Evolutionary conservation across 1,284 basidiomycete genomes (phyloP).

Genomic region (Volvariella volvacea): DNA sequence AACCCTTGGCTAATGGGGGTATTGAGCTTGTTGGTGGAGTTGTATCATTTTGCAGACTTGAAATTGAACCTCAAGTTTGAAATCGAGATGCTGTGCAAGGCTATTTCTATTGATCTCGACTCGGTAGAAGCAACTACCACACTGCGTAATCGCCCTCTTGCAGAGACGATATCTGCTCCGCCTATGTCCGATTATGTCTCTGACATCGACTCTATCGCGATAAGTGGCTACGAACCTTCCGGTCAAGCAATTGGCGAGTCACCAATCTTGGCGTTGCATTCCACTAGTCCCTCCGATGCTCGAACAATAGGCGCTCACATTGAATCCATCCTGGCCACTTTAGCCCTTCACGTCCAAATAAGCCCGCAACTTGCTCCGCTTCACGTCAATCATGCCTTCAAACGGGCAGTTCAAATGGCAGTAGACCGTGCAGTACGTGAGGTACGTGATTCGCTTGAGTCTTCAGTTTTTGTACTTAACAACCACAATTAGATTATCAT

Average conservation of each 20-base stretch:
- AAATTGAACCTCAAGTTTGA: conserved; percentile 98
- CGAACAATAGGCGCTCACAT: conserved; percentile 65
- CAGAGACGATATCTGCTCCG: conserved; percentile 39
- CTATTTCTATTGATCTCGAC: conserved; percentile 84
- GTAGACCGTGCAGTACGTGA: conserved; percentile 95
- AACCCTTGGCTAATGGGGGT: conserved; percentile 99
- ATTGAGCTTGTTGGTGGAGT: conserved; percentile 85
- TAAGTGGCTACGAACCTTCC: conserved; percentile 55
- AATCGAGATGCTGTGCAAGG: conserved; percentile 96
- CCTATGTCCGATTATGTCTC: conserved; percentile 64
- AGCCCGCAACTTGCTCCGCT: conserved; percentile 68
- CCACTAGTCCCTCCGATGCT: conserved; percentile 47
- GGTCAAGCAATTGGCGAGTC: conserved; percentile 41
- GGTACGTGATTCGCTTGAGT: conserved; percentile 39
- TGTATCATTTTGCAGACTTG: conserved; percentile 95
- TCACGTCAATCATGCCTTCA: conserved; percentile 78
- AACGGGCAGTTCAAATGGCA: conserved; percentile 87
- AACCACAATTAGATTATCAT: conserved; percentile 71
- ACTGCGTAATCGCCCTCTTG: conserved; percentile 65
- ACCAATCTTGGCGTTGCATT: conserved; percentile 53
- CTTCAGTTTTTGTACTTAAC: conserved; percentile 1
- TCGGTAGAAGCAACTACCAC: conserved; percentile 81
- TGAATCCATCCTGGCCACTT: conserved; percentile 71
- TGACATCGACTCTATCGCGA: conserved; percentile 65
- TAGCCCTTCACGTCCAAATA: conserved; percentile 76